phyloP scores from a whole-genome alignment of 2,329 filamentous ascomycete species.

The Dothistroma septosporum region DNA sequence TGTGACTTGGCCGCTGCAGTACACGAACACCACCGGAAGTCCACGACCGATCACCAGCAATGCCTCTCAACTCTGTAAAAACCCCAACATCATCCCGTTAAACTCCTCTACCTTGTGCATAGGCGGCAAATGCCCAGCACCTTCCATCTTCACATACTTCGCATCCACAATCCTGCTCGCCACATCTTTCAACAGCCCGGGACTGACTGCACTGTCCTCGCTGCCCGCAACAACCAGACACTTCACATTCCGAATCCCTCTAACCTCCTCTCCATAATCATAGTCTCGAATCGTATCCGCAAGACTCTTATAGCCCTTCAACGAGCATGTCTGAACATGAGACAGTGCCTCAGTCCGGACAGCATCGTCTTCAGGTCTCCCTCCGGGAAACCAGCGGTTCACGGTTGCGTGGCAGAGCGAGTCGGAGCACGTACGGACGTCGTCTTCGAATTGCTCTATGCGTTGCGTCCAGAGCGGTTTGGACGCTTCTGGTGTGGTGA shows the following conservation, averaged over 20 bases:
- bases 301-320: conserved; percentile 26
- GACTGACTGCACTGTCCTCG: conserved; percentile 23
- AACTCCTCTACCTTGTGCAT: conserved; percentile 28
- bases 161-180: conserved; percentile 19
- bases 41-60: neutral
- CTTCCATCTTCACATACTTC: conserved; percentile 24
- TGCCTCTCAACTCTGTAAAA: conserved; percentile 13
- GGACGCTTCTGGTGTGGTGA: conserved; percentile 18
- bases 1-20: no score
- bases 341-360: conserved; percentile 19
- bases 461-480: conserved; percentile 26
- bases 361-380: conserved; percentile 13
- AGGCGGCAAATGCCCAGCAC: conserved; percentile 30
- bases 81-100: conserved; percentile 22
- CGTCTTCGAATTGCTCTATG: conserved; percentile 23
- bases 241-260: conserved; percentile 12
- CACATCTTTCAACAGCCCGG: conserved; percentile 22
- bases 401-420: conserved; percentile 23
- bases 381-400: conserved; percentile 27
- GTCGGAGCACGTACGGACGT: conserved; percentile 14
- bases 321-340: conserved; percentile 23
- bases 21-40: no score
- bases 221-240: conserved; percentile 25
- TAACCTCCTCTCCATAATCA: conserved; percentile 24
- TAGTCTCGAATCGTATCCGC: conserved; percentile 29